A percentile compares a stretch with the other conserved stretches of the same genome.
These are phyloP conservation scores for Cytospora paraplurivora DNA, from an alignment of 2,329 filamentous ascomycete species.

Conservation along the genomic window DNA sequence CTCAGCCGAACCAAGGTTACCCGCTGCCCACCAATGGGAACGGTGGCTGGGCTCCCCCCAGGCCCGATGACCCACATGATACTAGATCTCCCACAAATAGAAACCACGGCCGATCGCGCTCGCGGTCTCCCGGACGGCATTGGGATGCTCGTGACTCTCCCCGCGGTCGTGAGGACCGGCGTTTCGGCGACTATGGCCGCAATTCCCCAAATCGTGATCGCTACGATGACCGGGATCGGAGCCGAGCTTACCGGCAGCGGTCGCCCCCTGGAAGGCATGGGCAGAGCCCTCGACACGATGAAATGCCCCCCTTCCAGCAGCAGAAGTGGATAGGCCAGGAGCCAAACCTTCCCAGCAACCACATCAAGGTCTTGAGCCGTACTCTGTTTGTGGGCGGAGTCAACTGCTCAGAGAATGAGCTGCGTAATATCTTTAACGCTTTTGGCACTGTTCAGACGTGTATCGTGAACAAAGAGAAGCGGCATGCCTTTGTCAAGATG, in stretches of 20 bases:
- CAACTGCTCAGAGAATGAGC: constrained; percentile 79
- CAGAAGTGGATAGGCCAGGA: constrained; percentile 82
- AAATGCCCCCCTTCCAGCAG: constrained; percentile 43
- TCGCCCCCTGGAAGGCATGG: constrained; percentile 73
- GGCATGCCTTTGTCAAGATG: constrained; percentile 99
- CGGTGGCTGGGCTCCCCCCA: constrained; percentile 40
- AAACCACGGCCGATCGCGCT: constrained; percentile 68
- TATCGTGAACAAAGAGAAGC: constrained; percentile 97
- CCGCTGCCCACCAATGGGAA: constrained; percentile 33
- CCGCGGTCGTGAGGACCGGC: constrained; percentile 65
- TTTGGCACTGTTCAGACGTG: constrained; percentile 93
- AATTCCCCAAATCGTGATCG: constrained; percentile 63
- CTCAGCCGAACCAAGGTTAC: constrained; percentile 47
- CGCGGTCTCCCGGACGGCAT: constrained; percentile 75
- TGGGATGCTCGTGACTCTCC: constrained; percentile 70
- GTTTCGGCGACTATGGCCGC: constrained; percentile 73
- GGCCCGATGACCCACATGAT: constrained; percentile 56
- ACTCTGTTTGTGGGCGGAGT: constrained; percentile 97
- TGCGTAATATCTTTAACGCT: constrained; percentile 76
- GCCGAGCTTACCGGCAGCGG: constrained; percentile 77
- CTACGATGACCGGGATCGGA: constrained; percentile 56
- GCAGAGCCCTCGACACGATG: constrained; percentile 52
- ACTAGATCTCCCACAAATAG: constrained; percentile 62
- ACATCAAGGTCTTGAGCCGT: constrained; percentile 91
- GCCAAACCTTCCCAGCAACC: constrained; percentile 67